Base-by-base conservation (phyloP, 106 monocot species). In the Dioscorea zingiberensis region DNA sequence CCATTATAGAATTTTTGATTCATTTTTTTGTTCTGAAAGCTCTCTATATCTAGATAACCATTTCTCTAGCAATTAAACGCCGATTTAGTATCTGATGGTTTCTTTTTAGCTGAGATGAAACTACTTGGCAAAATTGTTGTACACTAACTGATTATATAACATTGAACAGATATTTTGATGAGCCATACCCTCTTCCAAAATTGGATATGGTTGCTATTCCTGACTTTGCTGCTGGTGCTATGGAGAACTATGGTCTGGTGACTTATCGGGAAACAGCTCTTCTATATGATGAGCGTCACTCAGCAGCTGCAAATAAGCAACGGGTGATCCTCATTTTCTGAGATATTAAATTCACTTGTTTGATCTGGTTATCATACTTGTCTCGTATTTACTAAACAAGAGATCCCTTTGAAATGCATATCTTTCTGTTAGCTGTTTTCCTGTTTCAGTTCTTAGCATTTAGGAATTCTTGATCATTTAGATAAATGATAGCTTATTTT, bases 141-240 rank as follows among this genome's bases (percentile, higher is more conserved):
- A 25, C 22, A 59, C 47, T 68, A 54, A n/a, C 21, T 69, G 26
- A 58, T 23, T 64, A 44, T 54, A 65, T 38, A 17, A 19, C 60
- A 22, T 63, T 16, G 27, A 28, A 12, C 71, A 94, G 94, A 46
- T 97, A 97, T 65, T 91, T 97, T 75, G 76, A 59, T 17, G 78
- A 75, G 44, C 85, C 91, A 25, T 97, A 97, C 67, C 64, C 88
- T 28, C 88, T 97, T 48, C 95, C 95, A 24, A 97, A 97, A 60
- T 64, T 97, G 79, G 95, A 97, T 74, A 97, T 97, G 95, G 73
- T 97, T 55, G 95, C 88, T 27, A 91, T 97, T 68, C 91, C 95
- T 74, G 95, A 97, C 86, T 97, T 97, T 87, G 73, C 91, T 78
- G 78, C 85, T 72, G 91, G 95, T 3, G 95, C 91, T 24, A 97